Percentiles rank a stretch among this genome's conserved stretches.
phyloP scores from a whole-genome alignment of 2,329 filamentous ascomycete species.

The Ophioceras dolichostomum region DNA sequence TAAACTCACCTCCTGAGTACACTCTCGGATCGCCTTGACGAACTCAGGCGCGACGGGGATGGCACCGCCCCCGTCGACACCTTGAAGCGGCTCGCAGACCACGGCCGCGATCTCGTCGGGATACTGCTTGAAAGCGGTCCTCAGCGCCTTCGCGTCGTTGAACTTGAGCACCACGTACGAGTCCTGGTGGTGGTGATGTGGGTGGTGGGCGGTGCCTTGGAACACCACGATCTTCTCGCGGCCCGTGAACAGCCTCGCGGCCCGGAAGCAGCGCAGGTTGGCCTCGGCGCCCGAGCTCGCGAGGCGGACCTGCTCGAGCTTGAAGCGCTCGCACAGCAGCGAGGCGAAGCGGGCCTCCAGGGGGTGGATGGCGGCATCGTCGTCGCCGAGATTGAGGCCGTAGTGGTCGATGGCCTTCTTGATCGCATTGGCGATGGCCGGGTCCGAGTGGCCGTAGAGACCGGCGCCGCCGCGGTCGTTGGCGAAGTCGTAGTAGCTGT shows the following conservation, averaged over 20 bases:
- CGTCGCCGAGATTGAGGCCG: slow-evolving; percentile 42
- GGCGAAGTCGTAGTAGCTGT: slow-evolving; percentile 44
- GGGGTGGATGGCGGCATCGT: slow-evolving; percentile 29
- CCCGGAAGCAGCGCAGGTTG: slow-evolving; percentile 42
- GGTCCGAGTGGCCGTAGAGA: slow-evolving; percentile 53
- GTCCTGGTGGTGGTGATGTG: slow-evolving; percentile 34
- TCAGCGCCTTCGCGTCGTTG: slow-evolving; percentile 41
- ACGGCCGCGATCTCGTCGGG: slow-evolving; percentile 43
- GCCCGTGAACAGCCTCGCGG: slow-evolving; percentile 30
- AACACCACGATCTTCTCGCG: slow-evolving; percentile 36
- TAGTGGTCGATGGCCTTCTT: slow-evolving; percentile 25
- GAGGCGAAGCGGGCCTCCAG: slow-evolving; percentile 40
- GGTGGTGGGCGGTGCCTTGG: slow-evolving; percentile 32
- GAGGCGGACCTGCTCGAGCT: slow-evolving; percentile 43
- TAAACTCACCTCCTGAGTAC: slow-evolving; percentile 27
- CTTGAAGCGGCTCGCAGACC: slow-evolving; percentile 53
- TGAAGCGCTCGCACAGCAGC: slow-evolving; percentile 38
- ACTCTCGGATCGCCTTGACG: slow-evolving; percentile 30
- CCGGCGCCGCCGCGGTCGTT: slow-evolving; percentile 56
- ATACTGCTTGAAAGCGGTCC: slow-evolving; percentile 24
- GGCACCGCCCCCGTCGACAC: slow-evolving; percentile 44
- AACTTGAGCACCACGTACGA: slow-evolving; percentile 49
- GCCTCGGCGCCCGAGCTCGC: slow-evolving; percentile 55
- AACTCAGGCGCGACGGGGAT: slow-evolving; percentile 39
- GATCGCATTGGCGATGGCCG: slow-evolving; percentile 36